A percentile compares a stretch with the other conserved stretches of the same genome.
phyloP scores from a whole-genome alignment of 495 filamentous ascomycete genomes.

The Xylaria castorea region DNA sequence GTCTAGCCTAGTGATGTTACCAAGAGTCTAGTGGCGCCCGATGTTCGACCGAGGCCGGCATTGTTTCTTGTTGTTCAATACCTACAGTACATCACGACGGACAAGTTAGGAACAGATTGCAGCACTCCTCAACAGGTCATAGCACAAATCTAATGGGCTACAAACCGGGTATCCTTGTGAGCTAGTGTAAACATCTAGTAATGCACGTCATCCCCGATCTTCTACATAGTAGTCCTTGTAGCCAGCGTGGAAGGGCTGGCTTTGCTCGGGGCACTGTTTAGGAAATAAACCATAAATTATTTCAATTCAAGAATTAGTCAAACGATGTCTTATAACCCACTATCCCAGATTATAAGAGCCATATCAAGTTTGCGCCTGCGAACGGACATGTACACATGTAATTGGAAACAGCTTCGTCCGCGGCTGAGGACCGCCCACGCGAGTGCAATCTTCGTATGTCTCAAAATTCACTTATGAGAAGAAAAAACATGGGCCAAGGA shows the following conservation, averaged over 20 bases:
- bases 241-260: not conserved
- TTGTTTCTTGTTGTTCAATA: not conserved
- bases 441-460: not conserved
- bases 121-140: not conserved
- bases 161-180: not conserved
- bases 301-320: not conserved
- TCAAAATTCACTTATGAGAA: not conserved
- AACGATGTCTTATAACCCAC: not conserved
- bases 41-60: constrained; percentile 14
- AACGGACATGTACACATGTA: not conserved
- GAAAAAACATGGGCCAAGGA: not conserved
- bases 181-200: not conserved
- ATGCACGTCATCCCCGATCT: constrained; percentile 20
- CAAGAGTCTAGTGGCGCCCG: constrained; percentile 9
- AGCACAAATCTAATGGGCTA: not conserved
- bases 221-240: not conserved
- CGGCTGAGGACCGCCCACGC: not conserved
- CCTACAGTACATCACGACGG: not conserved
- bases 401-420: not conserved
- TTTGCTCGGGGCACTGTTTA: not conserved
- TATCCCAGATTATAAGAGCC: not conserved
- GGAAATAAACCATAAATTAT: no score
- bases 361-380: not conserved
- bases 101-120: not conserved
- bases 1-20: not conserved